phyloP scores from a whole-genome alignment of 768 basidiomycete genomes.

The Rhodotorula kratochvilovae region DNA sequence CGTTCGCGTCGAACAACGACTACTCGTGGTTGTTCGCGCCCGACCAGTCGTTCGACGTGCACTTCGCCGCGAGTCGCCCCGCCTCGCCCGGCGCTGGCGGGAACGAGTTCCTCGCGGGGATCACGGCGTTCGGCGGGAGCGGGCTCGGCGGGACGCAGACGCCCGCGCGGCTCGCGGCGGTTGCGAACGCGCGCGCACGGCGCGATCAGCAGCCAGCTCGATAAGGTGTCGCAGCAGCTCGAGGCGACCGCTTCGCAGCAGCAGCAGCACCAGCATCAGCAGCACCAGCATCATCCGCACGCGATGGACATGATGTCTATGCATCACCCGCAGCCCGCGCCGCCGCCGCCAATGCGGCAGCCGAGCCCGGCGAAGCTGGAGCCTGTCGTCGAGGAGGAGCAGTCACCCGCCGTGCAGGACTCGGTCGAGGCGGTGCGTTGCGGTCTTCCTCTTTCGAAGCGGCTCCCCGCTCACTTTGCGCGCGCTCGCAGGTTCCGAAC shows the following conservation, averaged over 20 bases:
- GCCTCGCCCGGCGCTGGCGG: slow-evolving; percentile 25
- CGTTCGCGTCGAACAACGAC: slow-evolving; percentile 21
- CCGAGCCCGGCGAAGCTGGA: slow-evolving; percentile 26
- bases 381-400: slow-evolving; percentile 16
- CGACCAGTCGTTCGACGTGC: slow-evolving; percentile 24
- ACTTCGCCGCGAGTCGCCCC: slow-evolving; percentile 28
- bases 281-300: background rate
- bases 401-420: slow-evolving; percentile 1
- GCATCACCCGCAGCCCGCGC: background rate
- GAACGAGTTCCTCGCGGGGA: slow-evolving; percentile 27
- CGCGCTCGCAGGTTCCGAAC: background rate
- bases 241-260: slow-evolving; percentile 26
- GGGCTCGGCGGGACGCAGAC: background rate
- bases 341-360: too few relatives aligned
- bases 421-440: slow-evolving; percentile 1
- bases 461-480: background rate
- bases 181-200: slow-evolving; percentile 2
- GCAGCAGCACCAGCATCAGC: slow-evolving; percentile 11
- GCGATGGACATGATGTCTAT: slow-evolving; percentile 1
- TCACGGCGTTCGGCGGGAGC: background rate
- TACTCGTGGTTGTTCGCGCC: slow-evolving; percentile 38
- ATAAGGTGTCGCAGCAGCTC: slow-evolving; percentile 27
- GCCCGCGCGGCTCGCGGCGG: background rate
- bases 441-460: background rate
- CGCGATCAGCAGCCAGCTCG: slow-evolving; percentile 27